A percentile compares a stretch with the other conserved stretches of the same genome.
Conservation (phyloP, 345 rosid species). For the Aegle marmelos region DNA sequence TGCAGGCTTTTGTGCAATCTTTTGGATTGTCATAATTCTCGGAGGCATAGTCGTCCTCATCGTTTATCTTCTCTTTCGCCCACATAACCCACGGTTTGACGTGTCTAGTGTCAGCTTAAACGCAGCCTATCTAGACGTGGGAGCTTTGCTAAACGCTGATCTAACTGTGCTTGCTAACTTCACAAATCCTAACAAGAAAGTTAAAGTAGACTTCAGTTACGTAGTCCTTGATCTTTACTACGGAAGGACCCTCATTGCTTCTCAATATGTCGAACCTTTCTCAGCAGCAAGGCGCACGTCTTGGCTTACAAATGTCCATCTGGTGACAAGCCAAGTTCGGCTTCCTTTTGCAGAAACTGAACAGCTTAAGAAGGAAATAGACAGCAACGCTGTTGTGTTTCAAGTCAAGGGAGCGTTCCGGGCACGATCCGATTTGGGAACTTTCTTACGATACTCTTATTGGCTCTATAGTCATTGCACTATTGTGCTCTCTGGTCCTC, state of each 20-base stretch:
- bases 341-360: constrained; percentile 43
- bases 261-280: constrained; percentile 71
- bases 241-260: constrained; percentile 54
- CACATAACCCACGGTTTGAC: constrained; percentile 60
- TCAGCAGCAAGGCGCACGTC: constrained; percentile 43
- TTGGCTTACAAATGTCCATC: constrained; percentile 44
- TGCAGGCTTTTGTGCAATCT: constrained; percentile 59
- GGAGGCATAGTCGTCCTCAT: constrained; percentile 66
- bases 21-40: constrained; percentile 50
- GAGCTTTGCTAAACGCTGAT: constrained; percentile 63
- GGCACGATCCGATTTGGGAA: constrained; percentile 62
- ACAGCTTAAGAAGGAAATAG: constrained; percentile 48
- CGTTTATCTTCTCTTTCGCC: constrained; percentile 75
- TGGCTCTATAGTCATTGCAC: constrained; percentile 58
- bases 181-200: constrained; percentile 86
- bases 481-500: constrained; percentile 60
- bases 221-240: constrained; percentile 65
- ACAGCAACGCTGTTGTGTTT: constrained; percentile 47
- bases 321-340: constrained; percentile 76
- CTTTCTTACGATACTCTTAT: constrained; percentile 67
- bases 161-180: constrained; percentile 65
- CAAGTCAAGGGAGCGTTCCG: constrained; percentile 63
- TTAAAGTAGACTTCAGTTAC: constrained; percentile 62
- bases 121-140: constrained; percentile 73
- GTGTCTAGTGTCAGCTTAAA: constrained; percentile 66